Percentiles rank a stretch among this genome's conserved stretches.
Conservation (phyloP, 345 rosid genomes). For the Chamaenerion angustifolium region DNA sequence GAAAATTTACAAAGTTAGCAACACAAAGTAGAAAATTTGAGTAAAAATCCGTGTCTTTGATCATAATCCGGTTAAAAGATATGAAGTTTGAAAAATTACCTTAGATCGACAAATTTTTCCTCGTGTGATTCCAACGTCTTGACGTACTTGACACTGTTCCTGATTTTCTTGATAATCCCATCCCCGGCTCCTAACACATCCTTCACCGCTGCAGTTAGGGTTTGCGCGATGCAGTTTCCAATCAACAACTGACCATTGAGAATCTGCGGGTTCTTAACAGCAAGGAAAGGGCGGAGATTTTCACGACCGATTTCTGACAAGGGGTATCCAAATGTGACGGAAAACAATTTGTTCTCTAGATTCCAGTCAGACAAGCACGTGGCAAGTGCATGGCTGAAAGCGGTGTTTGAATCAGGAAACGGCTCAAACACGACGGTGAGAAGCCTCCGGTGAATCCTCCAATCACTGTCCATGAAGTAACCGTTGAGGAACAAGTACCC, state of each 20-base stretch:
- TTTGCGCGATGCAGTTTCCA: constrained; percentile 51
- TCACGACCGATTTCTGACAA: constrained; percentile 41
- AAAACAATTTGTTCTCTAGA: constrained; percentile 67
- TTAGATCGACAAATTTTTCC: constrained; percentile 73
- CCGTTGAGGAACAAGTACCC: constrained; percentile 69
- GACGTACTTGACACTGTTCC: constrained; percentile 73
- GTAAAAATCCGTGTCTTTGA: too few relatives aligned
- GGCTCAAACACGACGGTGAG: constrained; percentile 89
- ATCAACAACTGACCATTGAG: constrained; percentile 70
- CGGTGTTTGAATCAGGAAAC: constrained; percentile 51
- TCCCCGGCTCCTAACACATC: constrained; percentile 40
- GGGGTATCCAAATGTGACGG: constrained; percentile 49
- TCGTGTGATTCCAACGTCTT: constrained; percentile 74
- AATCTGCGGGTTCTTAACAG: constrained; percentile 51
- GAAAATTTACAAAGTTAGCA: too few relatives aligned
- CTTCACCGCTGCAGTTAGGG: constrained; percentile 44
- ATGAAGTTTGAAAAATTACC: too few relatives aligned
- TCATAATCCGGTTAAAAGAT: too few relatives aligned
- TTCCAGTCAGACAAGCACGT: constrained; percentile 78
- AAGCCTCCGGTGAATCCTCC: constrained; percentile 64
- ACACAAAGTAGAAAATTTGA: too few relatives aligned
- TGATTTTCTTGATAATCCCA: constrained; percentile 52
- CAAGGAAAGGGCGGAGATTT: constrained; percentile 51
- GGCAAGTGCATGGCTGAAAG: constrained; percentile 69
- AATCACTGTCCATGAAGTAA: constrained; percentile 64